Evolutionary conservation across 441 rosid species (phyloP).

Genomic region (Biscutella auriculata): DNA sequence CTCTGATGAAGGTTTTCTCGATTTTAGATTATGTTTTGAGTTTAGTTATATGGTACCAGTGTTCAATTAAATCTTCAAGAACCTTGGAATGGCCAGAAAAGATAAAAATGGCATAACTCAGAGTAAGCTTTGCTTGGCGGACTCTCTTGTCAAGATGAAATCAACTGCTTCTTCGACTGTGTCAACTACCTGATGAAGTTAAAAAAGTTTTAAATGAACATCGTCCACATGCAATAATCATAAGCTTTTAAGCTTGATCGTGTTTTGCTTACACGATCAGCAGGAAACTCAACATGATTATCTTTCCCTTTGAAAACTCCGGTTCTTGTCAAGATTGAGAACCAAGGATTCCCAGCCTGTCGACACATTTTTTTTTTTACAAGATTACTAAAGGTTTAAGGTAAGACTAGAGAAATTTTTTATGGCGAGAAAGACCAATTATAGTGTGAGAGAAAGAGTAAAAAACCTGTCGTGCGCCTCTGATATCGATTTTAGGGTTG

Average conservation of each 20-base stretch:
- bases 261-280: conserved; percentile 46
- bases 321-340: conserved; percentile 75
- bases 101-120: background rate
- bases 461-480: conserved; percentile 55
- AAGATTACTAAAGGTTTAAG: background rate
- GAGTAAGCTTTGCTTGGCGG: conserved; percentile 2
- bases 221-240: background rate
- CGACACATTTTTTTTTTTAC: background rate
- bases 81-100: background rate
- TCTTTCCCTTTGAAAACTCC: conserved; percentile 70
- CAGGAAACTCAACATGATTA: conserved; percentile 47
- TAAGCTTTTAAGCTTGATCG: background rate
- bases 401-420: background rate
- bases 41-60: too few species aligned
- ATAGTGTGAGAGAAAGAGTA: background rate
- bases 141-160: conserved; percentile 47
- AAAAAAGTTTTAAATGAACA: background rate
- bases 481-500: conserved; percentile 68
- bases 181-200: conserved; percentile 55
- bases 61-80: background rate
- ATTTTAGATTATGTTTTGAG: background rate
- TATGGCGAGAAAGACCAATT: background rate
- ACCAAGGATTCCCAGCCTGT: conserved; percentile 81
- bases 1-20: too few species aligned
- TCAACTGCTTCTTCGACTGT: conserved; percentile 71